Evolutionary conservation across 306 rosid species (phyloP), one percentile per base, ranked within the genome.

Genomic region (Glycine latifolia): DNA sequence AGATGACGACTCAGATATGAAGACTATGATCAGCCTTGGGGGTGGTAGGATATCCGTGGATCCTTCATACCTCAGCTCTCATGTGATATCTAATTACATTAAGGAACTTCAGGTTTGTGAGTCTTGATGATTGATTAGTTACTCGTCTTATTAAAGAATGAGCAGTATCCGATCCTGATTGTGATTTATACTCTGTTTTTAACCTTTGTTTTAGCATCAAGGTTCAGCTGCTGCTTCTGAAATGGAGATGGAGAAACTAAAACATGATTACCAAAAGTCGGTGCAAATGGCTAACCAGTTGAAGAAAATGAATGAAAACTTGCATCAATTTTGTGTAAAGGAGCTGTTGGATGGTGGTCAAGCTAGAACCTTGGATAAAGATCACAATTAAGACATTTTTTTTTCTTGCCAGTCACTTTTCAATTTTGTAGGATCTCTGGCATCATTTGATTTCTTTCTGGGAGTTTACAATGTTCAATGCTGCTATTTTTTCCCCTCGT

Each of bases 51-150:
- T 76, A 41, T 63, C 80, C 15, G 6, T 13, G 66, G 85, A 79
- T 43, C 63, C 84, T 65, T 44, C 77, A 41, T 89, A 83, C 74
- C 10, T 65, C 76, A 89, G 89, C 76, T 79, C 86, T 15, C 84
- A 75, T 15, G 71, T 87, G 77, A 86, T 92, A 70, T 69, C 87
- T 63, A 67, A 77, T 73, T 91, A 84, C 83, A 83, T 89, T 66
- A 86, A 85, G 81, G 95, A 93, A 77, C 88, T 91, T 83, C 92
- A 95, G 97, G 99, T 93, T 73, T 70, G 81, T 80, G 44, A 69
- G 31, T 26, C 31, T 26, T 26, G 31, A 26, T 26, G 31, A 26
- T 26, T 71, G 53, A 83, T 66, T 49, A 49, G 4, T 49, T 73
- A 17, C 44, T 3, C 4, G 7, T 12, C 60, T 16, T 52, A 20